Evolutionary conservation across 2,329 filamentous ascomycete genomes (phyloP), one percentile per base, ranked within the genome.

Genomic region (Fusarium sp.): DNA sequence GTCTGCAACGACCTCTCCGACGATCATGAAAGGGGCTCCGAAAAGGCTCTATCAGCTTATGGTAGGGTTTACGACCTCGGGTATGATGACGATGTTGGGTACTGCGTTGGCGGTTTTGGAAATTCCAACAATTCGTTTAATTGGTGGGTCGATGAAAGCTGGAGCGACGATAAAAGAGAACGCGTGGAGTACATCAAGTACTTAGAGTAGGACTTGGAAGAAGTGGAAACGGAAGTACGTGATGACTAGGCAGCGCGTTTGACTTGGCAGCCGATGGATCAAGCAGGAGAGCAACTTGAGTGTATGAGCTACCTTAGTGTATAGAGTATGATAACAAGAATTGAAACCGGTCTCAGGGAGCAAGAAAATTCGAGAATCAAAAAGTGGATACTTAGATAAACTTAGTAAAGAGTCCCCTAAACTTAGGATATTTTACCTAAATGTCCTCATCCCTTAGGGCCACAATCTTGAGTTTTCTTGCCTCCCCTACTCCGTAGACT

Each of bases 81-180:
- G 4, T 51, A 20, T 6, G 48, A 35, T 18, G 30, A 35, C 0
- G 11, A 32, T 24, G 11, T 24, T 3, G 26, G 45, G 0, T 28
- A 48, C 26, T 48, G 44, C 4, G 12, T 20, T 6, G 12, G 44
- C 10, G 1, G 20, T 7, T 10, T 28, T 20, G 44, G 24, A 6
- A 20, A 4, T 15, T 11, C 10, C 15, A 7, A 17, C 41, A 10
- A 0, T 13, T 20, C 11, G 42, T 20, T 5, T 5, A 5, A 5
- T 32, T 32, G 12, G 12, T 13, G 30, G 30, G 12, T 2, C 2
- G 30, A 35, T 35, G 14, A 1, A 35, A 35, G 14, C 7, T 0
- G 13, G 5, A 47, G 6, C 3, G 26, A 47, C 6, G 13, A 22
- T 1, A 0, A 28, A 0, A 14, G 22, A 9, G 6, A 11, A 0